Base-by-base conservation (phyloP, 139 green algal genomes). In the Axilococcus clingmanii region DNA sequence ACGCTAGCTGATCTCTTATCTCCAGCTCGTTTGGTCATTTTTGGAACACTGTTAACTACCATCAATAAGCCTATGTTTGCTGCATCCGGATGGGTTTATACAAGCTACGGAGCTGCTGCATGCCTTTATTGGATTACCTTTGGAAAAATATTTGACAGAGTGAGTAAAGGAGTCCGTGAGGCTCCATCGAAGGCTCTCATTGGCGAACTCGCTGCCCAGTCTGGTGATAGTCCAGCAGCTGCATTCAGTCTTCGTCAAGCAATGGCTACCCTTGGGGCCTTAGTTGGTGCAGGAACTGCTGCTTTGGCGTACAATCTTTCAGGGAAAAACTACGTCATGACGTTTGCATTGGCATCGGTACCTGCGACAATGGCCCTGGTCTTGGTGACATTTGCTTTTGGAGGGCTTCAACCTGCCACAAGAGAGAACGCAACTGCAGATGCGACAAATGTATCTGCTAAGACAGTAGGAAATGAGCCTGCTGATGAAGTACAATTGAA, bases 41-140 rank as follows among this genome's bases (percentile, higher is more conserved):
- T 90, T 32, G 83, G 83, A n/a, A 84, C 78, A 1, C 42, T 83
- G 7, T 66, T 93, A 7, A 90, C 81, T 3, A 62, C 80, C 2
- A 36, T 79, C 22, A 87, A 81, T 75, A 93, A 93, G 68, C 83
- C 83, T 34, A 88, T 93, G 79, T 93, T 89, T 37, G 80, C 78
- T 3, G 22, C 66, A 4, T 74, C 68, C 4, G 69, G 66, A 37
- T 67, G 49, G 24, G 68, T 89, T 30, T 78, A 78, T 52, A 55
- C 59, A 19, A 40, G 62, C 4, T 81, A 70, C 27, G 82, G 80
- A 16, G 59, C 76, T 19, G 63, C 59, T 1, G 72, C 69, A 11
- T 74, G 55, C 64, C 44, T 85, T 17, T 86, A 80, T 53, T 91
- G 80, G 74, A 79, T 89, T 52, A 82, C 80, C 36, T 61, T 71